Evolutionary conservation across 2,329 filamentous ascomycete species (phyloP).

Genomic region (Capronia americana): DNA sequence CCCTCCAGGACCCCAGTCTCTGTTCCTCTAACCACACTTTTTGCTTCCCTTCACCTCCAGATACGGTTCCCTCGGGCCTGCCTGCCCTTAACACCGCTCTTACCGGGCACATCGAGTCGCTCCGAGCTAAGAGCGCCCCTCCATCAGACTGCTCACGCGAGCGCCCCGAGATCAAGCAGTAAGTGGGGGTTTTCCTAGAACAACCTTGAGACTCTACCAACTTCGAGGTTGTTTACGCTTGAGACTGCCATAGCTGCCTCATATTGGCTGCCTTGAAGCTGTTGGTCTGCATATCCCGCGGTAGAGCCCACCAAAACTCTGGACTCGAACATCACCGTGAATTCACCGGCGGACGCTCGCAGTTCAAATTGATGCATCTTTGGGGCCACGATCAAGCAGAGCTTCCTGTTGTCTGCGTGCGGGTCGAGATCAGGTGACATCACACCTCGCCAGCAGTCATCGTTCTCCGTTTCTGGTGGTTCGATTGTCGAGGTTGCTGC

Average conservation of each 20-base stretch:
- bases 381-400: not conserved
- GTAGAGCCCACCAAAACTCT: not conserved
- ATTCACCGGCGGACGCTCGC: conserved; percentile 22
- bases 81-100: conserved; percentile 14
- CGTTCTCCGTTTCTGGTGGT: conserved; percentile 8
- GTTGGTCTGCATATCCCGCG: conserved; percentile 35
- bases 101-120: conserved; percentile 8
- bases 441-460: conserved; percentile 13
- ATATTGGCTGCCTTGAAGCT: conserved; percentile 25
- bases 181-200: conserved; percentile 26
- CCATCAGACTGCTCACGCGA: conserved; percentile 36
- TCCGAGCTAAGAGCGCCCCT: conserved; percentile 17
- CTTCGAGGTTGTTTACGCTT: conserved; percentile 13
- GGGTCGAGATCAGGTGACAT: conserved; percentile 31
- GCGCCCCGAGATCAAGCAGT: conserved; percentile 22
- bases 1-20: conserved; percentile 6
- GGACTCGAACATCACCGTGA: conserved; percentile 17
- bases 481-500: not conserved
- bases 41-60: conserved; percentile 19
- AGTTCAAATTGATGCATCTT: conserved; percentile 10
- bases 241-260: conserved; percentile 12
- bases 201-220: not conserved
- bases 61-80: conserved; percentile 15
- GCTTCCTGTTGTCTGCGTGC: conserved; percentile 18
- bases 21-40: conserved; percentile 16